Conservation (phyloP, 805 yeast genomes). For the Ogataea saltuana region DNA sequence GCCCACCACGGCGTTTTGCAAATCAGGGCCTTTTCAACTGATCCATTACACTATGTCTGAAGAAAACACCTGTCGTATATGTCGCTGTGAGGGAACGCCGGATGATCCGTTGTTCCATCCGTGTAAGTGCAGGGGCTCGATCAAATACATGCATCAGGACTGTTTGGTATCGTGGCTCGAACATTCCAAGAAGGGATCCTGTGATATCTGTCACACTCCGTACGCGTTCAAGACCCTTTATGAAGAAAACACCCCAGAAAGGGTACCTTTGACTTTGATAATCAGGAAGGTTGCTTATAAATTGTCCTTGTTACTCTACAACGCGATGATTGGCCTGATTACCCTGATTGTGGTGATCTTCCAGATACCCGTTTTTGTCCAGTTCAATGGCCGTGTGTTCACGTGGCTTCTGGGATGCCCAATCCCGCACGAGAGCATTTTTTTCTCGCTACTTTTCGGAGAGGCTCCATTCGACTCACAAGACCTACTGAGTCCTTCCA, state of each 20-base stretch:
- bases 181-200: conserved; percentile 62
- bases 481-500: conserved; percentile 6
- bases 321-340: conserved; percentile 33
- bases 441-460: conserved; percentile 43
- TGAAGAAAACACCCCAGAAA: conserved; percentile 45
- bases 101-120: conserved; percentile 86
- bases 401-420: conserved; percentile 59
- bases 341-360: conserved; percentile 44
- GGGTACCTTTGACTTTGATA: conserved; percentile 56
- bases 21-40: not conserved
- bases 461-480: conserved; percentile 19
- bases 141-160: conserved; percentile 89
- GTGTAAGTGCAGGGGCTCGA: conserved; percentile 92
- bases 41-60: conserved; percentile 17
- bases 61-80: conserved; percentile 79
- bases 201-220: conserved; percentile 86
- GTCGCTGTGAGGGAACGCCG: conserved; percentile 85
- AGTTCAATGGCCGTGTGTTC: conserved; percentile 50
- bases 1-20: not conserved
- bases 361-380: conserved; percentile 62
- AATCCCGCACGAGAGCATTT: conserved; percentile 41
- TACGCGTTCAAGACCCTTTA: conserved; percentile 53
- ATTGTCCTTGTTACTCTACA: conserved; percentile 16
- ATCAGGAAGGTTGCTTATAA: conserved; percentile 36
- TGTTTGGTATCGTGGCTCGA: conserved; percentile 87